Evolutionary conservation across 2,329 filamentous ascomycete species (phyloP).

Genomic region (Bertia moriformis): DNA sequence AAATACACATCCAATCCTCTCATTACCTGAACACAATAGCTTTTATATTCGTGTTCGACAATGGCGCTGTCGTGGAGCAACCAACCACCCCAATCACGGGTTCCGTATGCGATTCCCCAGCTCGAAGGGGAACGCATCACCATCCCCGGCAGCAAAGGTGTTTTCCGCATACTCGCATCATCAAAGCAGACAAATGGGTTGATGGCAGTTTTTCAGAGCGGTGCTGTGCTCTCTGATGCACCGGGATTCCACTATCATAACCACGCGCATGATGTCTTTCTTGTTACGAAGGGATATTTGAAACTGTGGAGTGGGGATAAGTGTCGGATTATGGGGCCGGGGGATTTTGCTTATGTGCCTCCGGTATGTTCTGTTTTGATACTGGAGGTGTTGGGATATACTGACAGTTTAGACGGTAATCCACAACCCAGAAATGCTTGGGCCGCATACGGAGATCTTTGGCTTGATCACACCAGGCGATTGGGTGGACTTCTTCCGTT

Average conservation of each 20-base stretch:
- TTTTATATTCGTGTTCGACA: conserved; percentile 1
- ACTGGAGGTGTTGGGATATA: not conserved
- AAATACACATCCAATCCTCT: not conserved
- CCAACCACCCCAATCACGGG: conserved; percentile 19
- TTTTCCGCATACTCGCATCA: conserved; percentile 32
- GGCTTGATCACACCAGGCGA: conserved; percentile 40
- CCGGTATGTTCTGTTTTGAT: conserved; percentile 22
- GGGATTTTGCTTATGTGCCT: conserved; percentile 42
- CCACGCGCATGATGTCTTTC: conserved; percentile 40
- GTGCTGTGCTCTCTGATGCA: conserved; percentile 26
- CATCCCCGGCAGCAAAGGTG: conserved; percentile 34
- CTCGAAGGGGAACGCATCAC: conserved; percentile 33
- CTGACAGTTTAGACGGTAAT: conserved; percentile 23
- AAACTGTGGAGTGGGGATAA: conserved; percentile 44
- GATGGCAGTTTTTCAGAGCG: conserved; percentile 33
- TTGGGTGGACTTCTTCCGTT: conserved; percentile 46
- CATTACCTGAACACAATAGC: not conserved
- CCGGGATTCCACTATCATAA: conserved; percentile 41
- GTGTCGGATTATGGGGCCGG: conserved; percentile 33
- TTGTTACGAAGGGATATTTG: conserved; percentile 35
- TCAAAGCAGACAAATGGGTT: conserved; percentile 32
- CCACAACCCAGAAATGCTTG: conserved; percentile 38
- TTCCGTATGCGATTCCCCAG: conserved; percentile 28
- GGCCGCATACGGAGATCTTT: conserved; percentile 35
- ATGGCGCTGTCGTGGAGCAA: conserved; percentile 11